Evolutionary conservation across 345 rosid species (phyloP), one percentile per base, ranked within the genome.

Genomic region (Tarenaya hassleriana): DNA sequence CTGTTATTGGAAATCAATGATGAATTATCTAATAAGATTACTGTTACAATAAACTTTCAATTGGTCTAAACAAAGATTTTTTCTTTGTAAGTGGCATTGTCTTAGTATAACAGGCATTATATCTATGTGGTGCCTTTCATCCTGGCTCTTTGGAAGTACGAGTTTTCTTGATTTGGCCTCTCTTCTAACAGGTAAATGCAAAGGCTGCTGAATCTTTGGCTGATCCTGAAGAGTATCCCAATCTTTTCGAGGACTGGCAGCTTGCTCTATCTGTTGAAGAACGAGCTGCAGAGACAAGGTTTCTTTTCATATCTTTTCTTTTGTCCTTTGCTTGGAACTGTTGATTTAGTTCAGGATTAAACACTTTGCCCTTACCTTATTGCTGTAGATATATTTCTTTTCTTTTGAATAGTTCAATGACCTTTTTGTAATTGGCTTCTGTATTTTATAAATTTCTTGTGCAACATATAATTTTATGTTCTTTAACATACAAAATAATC

Each of bases 141-240:
- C 20, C 37, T 35, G 17, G 47, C 7, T 57, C 46, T 50, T 64
- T 38, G 35, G 34, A 56, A 43, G 12, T 57, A 51, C 43, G 34
- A 41, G 27, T 46, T 37, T 35, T 16, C 5, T 24, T 24, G 2
- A 24, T 24, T 49, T 41, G 33, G 8, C 41, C 39, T 7, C 50
- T 57, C 41, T 64, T 46, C 62, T 6, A 62, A 48, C 74, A 91
- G 98, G 76, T 91, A 50, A 91, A 86, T 69, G 79, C 96, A 56
- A 88, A 84, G 73, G 98, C 98, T 32, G 98, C 98, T 24, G 98
- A 91, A 59, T 87, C 96, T 56, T 74, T 91, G 78, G 96, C 98
- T 5, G 98, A 91, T 77, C 95, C 96, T 60, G 84, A 75, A 62
- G 98, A 91, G 74, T 91, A 91, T 69, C 76, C 96, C 41, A 91